Base-by-base conservation (phyloP, 306 rosid species). In the Glycine latifolia region DNA sequence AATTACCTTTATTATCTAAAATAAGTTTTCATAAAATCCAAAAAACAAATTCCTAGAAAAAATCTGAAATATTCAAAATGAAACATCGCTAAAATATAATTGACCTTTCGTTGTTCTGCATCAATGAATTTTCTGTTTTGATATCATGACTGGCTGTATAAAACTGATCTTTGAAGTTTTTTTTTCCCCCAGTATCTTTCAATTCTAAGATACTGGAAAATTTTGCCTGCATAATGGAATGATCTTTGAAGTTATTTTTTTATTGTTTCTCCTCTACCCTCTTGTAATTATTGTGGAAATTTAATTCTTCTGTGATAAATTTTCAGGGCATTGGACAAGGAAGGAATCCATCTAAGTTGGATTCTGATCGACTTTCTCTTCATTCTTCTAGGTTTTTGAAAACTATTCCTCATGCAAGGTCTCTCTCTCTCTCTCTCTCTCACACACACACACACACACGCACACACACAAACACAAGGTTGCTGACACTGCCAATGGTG, bases 371-470 rank as follows among this genome's bases (percentile, higher is more conserved):
- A 86, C 94, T 94, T 82, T 86, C 97, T 78, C 74, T 87, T 81
- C 95, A 92, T 88, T 94, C 98, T 8, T 89, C 92, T 55, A 86
- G 98, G 89, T 76, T 84, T 71, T 85, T 88, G 85, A 94, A 85
- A 86, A 87, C 78, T 66, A 78, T 58, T 83, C 85, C 85, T 41
- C 94, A 86, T 82, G 85, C 88, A 82, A 89, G 97, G 98, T 93
- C 33, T 53, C 6, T 77, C 46, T 79, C 82, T 55, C 69, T 75
- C 61, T 79, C 77, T 54, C 72, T 75, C 73, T 75, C 26, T 9
- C 55, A n/a, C 11, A 3, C 67, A 0, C 82, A 8, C 73, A 0
- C 70, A 0, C 54, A 0, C 65, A 13, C 46, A 6, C 9, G 5
- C 44, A 39, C 44, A 14, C 47, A 7, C 44, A 39, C 44, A 14